Evolutionary conservation across 495 filamentous ascomycete genomes (phyloP), one percentile per base, ranked within the genome.

Genomic region (Polyplosphaeria fusca): DNA sequence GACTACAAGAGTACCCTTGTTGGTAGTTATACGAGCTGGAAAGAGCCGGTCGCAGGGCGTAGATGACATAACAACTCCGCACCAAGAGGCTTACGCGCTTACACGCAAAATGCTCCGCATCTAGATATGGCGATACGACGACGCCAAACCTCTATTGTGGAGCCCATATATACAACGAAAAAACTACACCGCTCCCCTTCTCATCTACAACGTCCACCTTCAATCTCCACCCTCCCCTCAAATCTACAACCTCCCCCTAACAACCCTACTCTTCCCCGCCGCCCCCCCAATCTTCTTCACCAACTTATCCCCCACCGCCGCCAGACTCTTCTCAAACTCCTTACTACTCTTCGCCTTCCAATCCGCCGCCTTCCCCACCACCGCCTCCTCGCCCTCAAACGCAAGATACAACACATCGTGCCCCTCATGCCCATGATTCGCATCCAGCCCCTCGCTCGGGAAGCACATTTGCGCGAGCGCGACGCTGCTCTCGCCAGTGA

Each of bases 391-490:
- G 1, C 63, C 63, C n/a, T 53, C 43, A 27, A 66, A 66, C 5
- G 58, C 63, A 38, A 66, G 50, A 42, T 59, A 66, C 27, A 66
- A 30, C 2, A 66, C 55, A 47, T 66, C 58, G 5, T 53, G 40
- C 37, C 52, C 32, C 11, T 16, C 30, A 23, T 66, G 58, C 4
- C 63, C 63, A 11, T 47, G 41, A 32, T 66, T 35, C 0, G 58
- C 63, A 16, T 20, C 62, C 28, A 66, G 39, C 1, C 27, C 41
- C 24, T 53, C 59, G 20, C 55, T 35, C 4, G 59, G 61, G 61
- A 75, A 86, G 67, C 83, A 86, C n/a, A 79, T 70, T 19, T 77
- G 76, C 0, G 79, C 83, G 4, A 85, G 61, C 0, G 81, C 72
- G 26, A 86, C 73, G 20, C 77, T 77, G 0, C 79, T 77, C 55